phyloP scores from a whole-genome alignment of 169 alveolate species.

The Eimeria falciformis region DNA sequence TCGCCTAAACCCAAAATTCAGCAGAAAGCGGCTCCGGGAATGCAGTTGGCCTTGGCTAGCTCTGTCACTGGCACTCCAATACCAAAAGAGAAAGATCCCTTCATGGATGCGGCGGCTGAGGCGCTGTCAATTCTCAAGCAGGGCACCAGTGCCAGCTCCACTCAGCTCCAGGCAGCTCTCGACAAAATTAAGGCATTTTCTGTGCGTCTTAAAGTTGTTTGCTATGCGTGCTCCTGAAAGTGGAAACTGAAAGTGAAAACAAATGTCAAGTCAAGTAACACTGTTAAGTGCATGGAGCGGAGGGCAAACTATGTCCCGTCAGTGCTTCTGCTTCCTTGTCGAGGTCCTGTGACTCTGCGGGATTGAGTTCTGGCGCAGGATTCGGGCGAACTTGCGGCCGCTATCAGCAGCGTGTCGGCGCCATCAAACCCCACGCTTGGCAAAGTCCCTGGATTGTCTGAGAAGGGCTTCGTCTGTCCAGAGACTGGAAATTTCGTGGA shows the following conservation, averaged over 20 bases:
- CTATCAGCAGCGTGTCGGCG: conserved; percentile 72
- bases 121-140: conserved; percentile 68
- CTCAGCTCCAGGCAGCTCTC: conserved; percentile 68
- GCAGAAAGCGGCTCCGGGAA: conserved; percentile 66
- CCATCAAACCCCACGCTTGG: conserved; percentile 79
- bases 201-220: conserved; percentile 29
- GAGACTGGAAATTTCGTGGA: conserved; percentile 88
- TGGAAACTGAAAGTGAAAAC: too few relatives aligned
- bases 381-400: conserved; percentile 67
- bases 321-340: too few relatives aligned
- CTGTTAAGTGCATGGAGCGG: too few relatives aligned
- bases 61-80: conserved; percentile 55
- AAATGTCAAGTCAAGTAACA: too few relatives aligned
- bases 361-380: too few relatives aligned
- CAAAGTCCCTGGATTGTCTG: conserved; percentile 79
- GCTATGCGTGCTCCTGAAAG: too few relatives aligned
- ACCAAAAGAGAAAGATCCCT: conserved; percentile 65
- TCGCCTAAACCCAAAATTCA: conserved; percentile 67
- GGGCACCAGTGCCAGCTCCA: conserved; percentile 68
- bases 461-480: conserved; percentile 74
- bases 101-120: conserved; percentile 67
- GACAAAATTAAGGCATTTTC: conserved; percentile 63
- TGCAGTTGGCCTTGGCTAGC: conserved; percentile 62
- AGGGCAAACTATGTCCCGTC: too few relatives aligned
- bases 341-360: too few relatives aligned